phyloP scores from a whole-genome alignment of 176 grass and related monocot genomes.

The Musa acuminata region DNA sequence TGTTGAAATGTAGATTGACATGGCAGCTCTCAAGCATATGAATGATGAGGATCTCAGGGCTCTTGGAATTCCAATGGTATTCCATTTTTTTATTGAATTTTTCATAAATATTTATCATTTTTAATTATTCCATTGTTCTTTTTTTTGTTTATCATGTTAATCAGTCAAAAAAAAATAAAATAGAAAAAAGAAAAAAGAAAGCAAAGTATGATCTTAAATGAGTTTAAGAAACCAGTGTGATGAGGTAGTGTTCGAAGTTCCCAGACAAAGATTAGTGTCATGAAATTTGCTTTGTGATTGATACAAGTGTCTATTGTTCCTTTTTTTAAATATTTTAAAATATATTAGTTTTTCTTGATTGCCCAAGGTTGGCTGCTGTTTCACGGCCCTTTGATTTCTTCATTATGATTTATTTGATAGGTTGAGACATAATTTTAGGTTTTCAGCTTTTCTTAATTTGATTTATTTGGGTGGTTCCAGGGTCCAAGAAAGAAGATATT shows the following conservation, averaged over 20 bases:
- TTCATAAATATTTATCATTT: slow-evolving; percentile 7
- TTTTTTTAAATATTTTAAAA: neutral
- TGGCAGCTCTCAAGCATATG: slow-evolving; percentile 93
- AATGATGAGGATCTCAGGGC: slow-evolving; percentile 88
- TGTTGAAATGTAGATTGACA: slow-evolving; percentile 67
- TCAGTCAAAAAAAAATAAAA: too few relatives aligned
- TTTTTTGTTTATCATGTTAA: neutral
- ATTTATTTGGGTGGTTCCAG: slow-evolving; percentile 30
- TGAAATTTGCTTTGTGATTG: neutral
- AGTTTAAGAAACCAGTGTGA: too few relatives aligned
- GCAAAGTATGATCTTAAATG: too few relatives aligned
- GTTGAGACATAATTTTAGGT: too few relatives aligned
- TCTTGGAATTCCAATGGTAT: slow-evolving; percentile 92
- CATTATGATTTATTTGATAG: too few relatives aligned
- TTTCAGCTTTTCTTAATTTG: neutral
- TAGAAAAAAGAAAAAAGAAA: too few relatives aligned
- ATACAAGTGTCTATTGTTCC: neutral
- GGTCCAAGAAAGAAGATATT: slow-evolving; percentile 99
- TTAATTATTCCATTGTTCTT: neutral
- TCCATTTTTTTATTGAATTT: neutral
- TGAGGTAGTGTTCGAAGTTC: too few relatives aligned
- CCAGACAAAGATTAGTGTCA: too few relatives aligned
- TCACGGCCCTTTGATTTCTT: too few relatives aligned
- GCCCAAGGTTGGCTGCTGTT: too few relatives aligned
- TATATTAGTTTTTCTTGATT: slow-evolving; percentile 4